These are phyloP conservation scores for Saturnispora saitoi DNA, from an alignment of 805 yeast species.

Conservation along the genomic window DNA sequence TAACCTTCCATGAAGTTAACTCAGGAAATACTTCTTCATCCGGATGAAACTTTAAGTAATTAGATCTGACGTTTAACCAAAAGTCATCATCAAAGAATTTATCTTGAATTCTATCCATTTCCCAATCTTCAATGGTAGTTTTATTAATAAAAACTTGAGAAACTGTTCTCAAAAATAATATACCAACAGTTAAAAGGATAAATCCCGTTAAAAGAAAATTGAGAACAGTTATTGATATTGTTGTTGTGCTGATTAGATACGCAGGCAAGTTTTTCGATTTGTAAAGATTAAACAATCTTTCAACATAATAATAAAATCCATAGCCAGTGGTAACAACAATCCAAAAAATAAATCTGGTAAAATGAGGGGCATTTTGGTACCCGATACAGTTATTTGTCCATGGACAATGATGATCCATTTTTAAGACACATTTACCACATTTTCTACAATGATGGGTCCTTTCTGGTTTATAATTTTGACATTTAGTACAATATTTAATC, in stretches of 20 bases:
- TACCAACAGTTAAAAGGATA: slow-evolving; percentile 49
- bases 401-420: slow-evolving; percentile 93
- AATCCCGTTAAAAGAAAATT: slow-evolving; percentile 48
- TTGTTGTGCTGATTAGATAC: slow-evolving; percentile 43
- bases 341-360: slow-evolving; percentile 67
- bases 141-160: slow-evolving; percentile 53
- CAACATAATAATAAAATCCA: slow-evolving; percentile 35
- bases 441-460: slow-evolving; percentile 80
- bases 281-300: slow-evolving; percentile 39
- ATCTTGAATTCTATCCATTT: slow-evolving; percentile 67
- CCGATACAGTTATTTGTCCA: slow-evolving; percentile 95
- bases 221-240: slow-evolving; percentile 47
- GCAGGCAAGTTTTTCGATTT: slow-evolving; percentile 43
- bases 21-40: slow-evolving; percentile 31
- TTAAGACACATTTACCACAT: slow-evolving; percentile 66
- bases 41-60: slow-evolving; percentile 33
- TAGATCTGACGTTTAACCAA: slow-evolving; percentile 40
- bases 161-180: slow-evolving; percentile 56
- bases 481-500: slow-evolving; percentile 67
- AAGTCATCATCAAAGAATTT: slow-evolving; percentile 50
- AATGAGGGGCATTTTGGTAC: slow-evolving; percentile 65
- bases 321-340: slow-evolving; percentile 44
- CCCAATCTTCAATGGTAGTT: slow-evolving; percentile 93
- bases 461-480: slow-evolving; percentile 68
- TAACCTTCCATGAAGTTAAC: slow-evolving; percentile 38